Evolutionary conservation across 371 early-diverging fungal genomes (phyloP), one percentile per base, ranked within the genome.

Genomic region (Nematocida sp.): DNA sequence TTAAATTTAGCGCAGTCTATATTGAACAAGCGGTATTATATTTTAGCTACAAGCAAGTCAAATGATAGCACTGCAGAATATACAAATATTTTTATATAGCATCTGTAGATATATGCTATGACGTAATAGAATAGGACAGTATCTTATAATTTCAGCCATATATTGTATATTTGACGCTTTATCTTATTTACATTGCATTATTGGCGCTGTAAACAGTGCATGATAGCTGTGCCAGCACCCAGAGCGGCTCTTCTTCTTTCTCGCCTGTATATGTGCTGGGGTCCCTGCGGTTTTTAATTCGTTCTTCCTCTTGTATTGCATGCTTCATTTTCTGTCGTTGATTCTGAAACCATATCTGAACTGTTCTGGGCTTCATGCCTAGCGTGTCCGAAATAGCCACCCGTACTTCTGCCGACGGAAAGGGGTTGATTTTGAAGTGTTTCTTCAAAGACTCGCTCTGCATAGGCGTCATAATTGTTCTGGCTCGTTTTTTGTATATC

Each of bases 331-430:
- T 83, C 40, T 81, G 80, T 57, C 82, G 64, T 55, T 81, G 82
- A 47, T 83, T 83, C 53, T 83, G 83, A 58, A 83, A 83, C 83
- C 83, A 83, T 38, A 83, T 78, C 53, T 83, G 83, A 2, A 83
- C 77, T 32, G 81, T 79, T 32, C 81, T 21, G 21, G 82, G 80
- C 67, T 45, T 63, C 52, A 81, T 75, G 17, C 48, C 58, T 5
- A 83, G 70, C 3, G 55, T 45, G 15, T 41, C 41, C 17, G 79
- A 77, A 32, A 83, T 55, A 15, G 76, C 74, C 46, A 70, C 77
- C 45, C 81, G 65, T 2, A 46, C 47, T 53, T 80, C 76, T 23
- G 80, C 75, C 17, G 77, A 61, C 11, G 83, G 83, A 76, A 83
- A 81, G 21, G 70, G 47, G 62, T 78, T 78, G 2, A 63, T 64